Conservation (phyloP, 805 yeast genomes). For the Maudiozyma saulgeensis region DNA sequence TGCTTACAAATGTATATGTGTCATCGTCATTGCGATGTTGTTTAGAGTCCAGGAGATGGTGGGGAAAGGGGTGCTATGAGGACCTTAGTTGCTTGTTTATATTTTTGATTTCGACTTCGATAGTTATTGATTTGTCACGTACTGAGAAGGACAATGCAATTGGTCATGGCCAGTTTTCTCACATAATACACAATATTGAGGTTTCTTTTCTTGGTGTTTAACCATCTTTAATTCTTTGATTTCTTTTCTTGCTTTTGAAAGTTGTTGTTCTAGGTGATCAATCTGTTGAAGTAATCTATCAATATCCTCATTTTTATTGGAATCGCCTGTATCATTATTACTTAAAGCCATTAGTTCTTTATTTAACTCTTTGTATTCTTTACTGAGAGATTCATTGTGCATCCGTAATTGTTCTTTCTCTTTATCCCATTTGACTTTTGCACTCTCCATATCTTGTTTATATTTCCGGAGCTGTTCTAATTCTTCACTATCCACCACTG, state of each 20-base stretch:
- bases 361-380: slow-evolving; percentile 20
- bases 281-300: slow-evolving; percentile 8
- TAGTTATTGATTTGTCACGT: not conserved
- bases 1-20: no score
- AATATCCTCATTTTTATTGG: not conserved
- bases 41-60: not conserved
- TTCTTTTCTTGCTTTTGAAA: slow-evolving; percentile 18
- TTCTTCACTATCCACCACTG: slow-evolving; percentile 4
- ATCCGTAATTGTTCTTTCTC: slow-evolving; percentile 22
- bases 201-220: not conserved
- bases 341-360: slow-evolving; percentile 15
- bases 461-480: slow-evolving; percentile 8
- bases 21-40: not conserved
- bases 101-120: no score
- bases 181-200: slow-evolving; percentile 76
- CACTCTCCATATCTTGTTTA: slow-evolving; percentile 9
- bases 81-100: not conserved
- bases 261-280: slow-evolving; percentile 24
- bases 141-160: slow-evolving; percentile 61
- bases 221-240: not conserved
- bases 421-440: slow-evolving; percentile 18
- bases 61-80: not conserved
- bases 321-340: slow-evolving; percentile 6
- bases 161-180: slow-evolving; percentile 86
- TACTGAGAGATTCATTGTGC: slow-evolving; percentile 22